Percentiles rank a stretch among this genome's conserved stretches.
phyloP scores from a whole-genome alignment of 345 rosid species.

The Moricandia moricandioides region DNA sequence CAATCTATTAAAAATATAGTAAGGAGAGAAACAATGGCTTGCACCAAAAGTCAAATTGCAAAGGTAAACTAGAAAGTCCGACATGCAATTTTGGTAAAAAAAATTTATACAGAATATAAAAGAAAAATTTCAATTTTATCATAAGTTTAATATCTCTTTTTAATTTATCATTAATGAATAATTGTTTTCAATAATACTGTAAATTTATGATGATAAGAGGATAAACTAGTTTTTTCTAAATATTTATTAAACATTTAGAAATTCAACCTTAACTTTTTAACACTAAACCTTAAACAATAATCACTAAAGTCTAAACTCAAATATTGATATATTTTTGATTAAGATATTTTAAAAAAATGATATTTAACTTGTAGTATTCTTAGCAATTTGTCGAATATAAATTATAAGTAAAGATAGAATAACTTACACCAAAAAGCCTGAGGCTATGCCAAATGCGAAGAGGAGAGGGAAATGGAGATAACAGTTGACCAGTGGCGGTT shows the following conservation, averaged over 20 bases:
- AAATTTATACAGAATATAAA: background rate
- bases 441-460: constrained; percentile 36
- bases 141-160: background rate
- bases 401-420: background rate
- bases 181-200: background rate
- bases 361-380: background rate
- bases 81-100: background rate
- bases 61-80: background rate
- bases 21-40: background rate
- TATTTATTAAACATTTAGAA: too few relatives aligned
- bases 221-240: too few relatives aligned
- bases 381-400: background rate
- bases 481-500: constrained; percentile 25
- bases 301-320: too few relatives aligned
- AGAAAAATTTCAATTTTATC: background rate
- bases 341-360: background rate
- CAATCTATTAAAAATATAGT: too few relatives aligned
- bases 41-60: constrained; percentile 10
- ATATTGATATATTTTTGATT: too few relatives aligned
- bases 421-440: constrained; percentile 31
- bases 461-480: constrained; percentile 41
- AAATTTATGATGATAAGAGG: too few relatives aligned
- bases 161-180: background rate
- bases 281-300: too few relatives aligned
- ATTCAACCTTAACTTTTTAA: too few relatives aligned